These are phyloP conservation scores for Ceratobasidium sp. DNA, from an alignment of 1,284 basidiomycete genomes.

Conservation along the genomic window DNA sequence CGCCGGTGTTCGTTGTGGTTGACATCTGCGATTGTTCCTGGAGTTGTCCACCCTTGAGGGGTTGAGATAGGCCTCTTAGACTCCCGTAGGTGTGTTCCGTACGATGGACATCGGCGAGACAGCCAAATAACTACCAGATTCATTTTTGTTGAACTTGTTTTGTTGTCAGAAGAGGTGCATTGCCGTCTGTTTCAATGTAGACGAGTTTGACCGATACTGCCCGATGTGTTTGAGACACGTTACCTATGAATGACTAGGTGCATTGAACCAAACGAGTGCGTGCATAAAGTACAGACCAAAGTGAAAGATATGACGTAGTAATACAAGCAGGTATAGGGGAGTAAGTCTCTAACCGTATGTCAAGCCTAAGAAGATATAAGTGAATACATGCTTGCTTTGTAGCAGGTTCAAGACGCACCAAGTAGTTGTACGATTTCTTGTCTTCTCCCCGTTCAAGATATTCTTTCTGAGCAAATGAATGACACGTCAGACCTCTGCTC, in stretches of 20 bases:
- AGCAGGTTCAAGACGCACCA: slow-evolving; percentile 60
- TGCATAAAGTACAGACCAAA: slow-evolving; percentile 11
- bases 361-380: neutral
- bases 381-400: too few relatives aligned
- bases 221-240: slow-evolving; percentile 7
- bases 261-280: slow-evolving; percentile 1
- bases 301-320: neutral
- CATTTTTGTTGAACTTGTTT: neutral
- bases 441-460: slow-evolving; percentile 84
- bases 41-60: neutral
- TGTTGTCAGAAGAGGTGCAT: slow-evolving; percentile 2
- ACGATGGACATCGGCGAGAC: neutral
- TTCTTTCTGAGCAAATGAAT: slow-evolving; percentile 69
- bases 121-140: slow-evolving; percentile 19
- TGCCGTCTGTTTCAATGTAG: slow-evolving; percentile 4
- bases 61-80: neutral
- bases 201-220: neutral
- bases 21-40: too few relatives aligned
- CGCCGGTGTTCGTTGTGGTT: neutral
- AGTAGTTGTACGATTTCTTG: slow-evolving; percentile 84
- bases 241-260: neutral
- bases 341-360: too few relatives aligned
- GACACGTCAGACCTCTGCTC: slow-evolving; percentile 36
- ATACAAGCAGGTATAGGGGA: neutral
- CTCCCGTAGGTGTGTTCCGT: neutral